Evolutionary conservation across 2,329 filamentous ascomycete species (phyloP).

Genomic region (Juglanconis sp.): DNA sequence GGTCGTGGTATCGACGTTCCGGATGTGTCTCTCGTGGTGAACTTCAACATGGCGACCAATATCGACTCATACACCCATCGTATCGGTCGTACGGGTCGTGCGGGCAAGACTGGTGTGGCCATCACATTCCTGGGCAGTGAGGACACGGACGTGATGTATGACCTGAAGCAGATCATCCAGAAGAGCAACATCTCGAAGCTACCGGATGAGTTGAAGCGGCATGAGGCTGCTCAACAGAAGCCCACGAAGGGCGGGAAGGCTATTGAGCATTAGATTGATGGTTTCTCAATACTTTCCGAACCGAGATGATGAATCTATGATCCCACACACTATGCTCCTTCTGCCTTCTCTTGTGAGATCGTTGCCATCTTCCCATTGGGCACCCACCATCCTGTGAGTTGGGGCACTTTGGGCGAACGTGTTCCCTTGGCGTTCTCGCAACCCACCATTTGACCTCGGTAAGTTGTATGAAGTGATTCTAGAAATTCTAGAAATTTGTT

Average conservation of each 20-base stretch:
- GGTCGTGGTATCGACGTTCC: slow-evolving; percentile 97
- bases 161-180: slow-evolving; percentile 90
- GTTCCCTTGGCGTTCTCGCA: too few relatives aligned
- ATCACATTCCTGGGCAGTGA: slow-evolving; percentile 94
- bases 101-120: slow-evolving; percentile 91
- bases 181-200: slow-evolving; percentile 87
- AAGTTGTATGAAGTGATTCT: too few relatives aligned
- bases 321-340: neutral
- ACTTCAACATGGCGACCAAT: slow-evolving; percentile 95
- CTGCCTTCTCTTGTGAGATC: neutral
- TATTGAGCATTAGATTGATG: neutral
- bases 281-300: neutral
- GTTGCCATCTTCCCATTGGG: neutral
- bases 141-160: slow-evolving; percentile 87
- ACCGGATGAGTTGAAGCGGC: slow-evolving; percentile 84
- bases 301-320: neutral
- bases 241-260: slow-evolving; percentile 43
- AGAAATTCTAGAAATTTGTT: too few relatives aligned
- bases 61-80: slow-evolving; percentile 97
- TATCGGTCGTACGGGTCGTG: slow-evolving; percentile 94
- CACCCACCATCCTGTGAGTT: neutral
- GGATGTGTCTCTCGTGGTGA: slow-evolving; percentile 89
- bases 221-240: slow-evolving; percentile 88
- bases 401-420: too few relatives aligned
- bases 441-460: too few relatives aligned